These are phyloP conservation scores for Picea abies DNA, from an alignment of 83 land plant genomes.

Conservation along the genomic window DNA sequence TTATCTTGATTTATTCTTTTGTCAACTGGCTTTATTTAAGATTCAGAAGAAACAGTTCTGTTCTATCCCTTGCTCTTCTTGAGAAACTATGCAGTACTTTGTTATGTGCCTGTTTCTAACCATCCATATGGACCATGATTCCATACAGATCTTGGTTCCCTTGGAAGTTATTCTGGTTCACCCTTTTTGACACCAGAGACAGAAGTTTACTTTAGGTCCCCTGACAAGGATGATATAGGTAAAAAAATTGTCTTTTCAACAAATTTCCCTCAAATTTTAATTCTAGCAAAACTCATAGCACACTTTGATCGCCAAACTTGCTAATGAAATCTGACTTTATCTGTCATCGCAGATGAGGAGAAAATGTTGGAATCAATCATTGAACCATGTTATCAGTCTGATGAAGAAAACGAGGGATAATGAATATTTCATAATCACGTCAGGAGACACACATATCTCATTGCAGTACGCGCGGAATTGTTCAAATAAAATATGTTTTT, in stretches of 20 bases:
- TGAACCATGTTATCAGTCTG: slow-evolving; percentile 15
- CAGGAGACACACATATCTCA: not conserved
- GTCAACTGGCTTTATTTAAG: not conserved
- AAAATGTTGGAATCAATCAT: slow-evolving; percentile 23
- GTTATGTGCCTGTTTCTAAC: slow-evolving; percentile 10
- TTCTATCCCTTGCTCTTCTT: not conserved
- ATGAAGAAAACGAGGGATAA: slow-evolving; percentile 20
- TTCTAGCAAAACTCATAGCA: not conserved
- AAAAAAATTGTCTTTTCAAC: not conserved
- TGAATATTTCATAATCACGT: not conserved
- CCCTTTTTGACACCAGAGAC: slow-evolving; percentile 67
- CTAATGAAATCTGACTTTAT: not conserved
- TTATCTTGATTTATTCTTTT: not conserved
- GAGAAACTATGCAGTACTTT: not conserved
- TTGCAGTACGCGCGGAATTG: not conserved
- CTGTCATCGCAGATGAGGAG: slow-evolving; percentile 13
- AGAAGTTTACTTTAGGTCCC: slow-evolving; percentile 68
- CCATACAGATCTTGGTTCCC: slow-evolving; percentile 71
- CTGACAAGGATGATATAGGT: slow-evolving; percentile 69
- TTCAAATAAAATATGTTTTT: not conserved
- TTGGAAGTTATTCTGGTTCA: slow-evolving; percentile 53
- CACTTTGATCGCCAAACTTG: slow-evolving; percentile 4
- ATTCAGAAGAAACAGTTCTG: not conserved
- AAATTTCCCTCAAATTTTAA: not conserved
- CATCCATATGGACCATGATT: slow-evolving; percentile 31